Conservation (phyloP, 257 asterid genomes). For the Voacanga thouarsii region DNA sequence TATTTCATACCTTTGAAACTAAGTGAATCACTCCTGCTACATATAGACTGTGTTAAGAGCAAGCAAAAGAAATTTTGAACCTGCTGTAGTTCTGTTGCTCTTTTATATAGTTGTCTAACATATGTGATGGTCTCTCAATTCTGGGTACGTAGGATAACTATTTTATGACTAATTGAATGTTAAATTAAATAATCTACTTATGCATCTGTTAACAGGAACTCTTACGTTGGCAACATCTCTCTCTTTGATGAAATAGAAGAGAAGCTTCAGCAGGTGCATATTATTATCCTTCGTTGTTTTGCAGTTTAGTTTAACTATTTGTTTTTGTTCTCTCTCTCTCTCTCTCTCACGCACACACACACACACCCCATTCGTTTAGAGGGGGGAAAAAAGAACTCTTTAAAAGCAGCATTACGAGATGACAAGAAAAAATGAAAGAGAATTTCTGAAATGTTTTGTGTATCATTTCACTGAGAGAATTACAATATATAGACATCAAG, state of each 20-base stretch:
- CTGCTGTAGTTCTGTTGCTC: neutral
- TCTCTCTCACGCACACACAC: too few relatives aligned
- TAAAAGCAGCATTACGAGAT: neutral
- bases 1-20: neutral
- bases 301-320: neutral
- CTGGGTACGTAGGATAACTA: neutral
- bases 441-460: too few relatives aligned
- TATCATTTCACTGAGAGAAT: too few relatives aligned
- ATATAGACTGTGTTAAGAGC: neutral
- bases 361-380: neutral
- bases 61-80: neutral
- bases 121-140: neutral
- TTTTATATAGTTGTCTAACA: neutral
- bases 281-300: constrained; percentile 15
- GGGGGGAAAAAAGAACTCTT: neutral
- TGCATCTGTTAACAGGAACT: constrained; percentile 47
- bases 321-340: neutral
- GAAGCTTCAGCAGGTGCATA: constrained; percentile 76
- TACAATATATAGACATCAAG: too few relatives aligned
- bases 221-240: constrained; percentile 71
- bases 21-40: neutral
- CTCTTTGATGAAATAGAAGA: constrained; percentile 68
- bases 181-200: neutral
- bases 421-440: too few relatives aligned
- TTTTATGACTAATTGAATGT: neutral